Evolutionary conservation across 352 stramenopile species (phyloP).

Genomic region (Globisporangium solare): DNA sequence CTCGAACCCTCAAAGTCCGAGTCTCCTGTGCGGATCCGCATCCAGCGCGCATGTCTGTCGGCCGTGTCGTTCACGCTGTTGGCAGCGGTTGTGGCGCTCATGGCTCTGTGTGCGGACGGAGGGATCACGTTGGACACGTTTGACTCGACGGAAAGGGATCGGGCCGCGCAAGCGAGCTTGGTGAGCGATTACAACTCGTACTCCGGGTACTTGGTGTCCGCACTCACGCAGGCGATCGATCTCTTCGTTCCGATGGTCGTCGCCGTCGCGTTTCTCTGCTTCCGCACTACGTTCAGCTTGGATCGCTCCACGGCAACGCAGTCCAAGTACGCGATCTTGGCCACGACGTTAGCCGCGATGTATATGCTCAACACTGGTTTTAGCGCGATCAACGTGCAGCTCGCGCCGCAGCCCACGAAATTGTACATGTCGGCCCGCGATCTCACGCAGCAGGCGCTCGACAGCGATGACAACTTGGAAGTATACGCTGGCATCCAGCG

Average conservation of each 20-base stretch:
- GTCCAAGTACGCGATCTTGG: conserved; percentile 13
- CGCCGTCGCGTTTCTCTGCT: conserved; percentile 4
- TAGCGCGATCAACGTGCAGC: conserved; percentile 7
- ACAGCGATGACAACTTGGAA: no score
- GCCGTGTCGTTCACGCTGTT: background rate
- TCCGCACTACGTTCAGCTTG: conserved; percentile 1
- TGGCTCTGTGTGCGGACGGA: conserved; percentile 1
- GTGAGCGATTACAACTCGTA: conserved; percentile 9
- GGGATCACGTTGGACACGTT: conserved; percentile 1
- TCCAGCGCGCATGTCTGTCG: background rate
- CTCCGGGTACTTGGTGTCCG: conserved; percentile 6
- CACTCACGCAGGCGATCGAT: conserved; percentile 2
- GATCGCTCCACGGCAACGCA: conserved; percentile 2
- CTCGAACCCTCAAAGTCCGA: no score
- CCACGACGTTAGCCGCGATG: background rate
- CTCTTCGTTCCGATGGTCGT: conserved; percentile 1
- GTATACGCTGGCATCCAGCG: no score
- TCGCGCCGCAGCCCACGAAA: background rate
- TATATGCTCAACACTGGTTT: conserved; percentile 6
- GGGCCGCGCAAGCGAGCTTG: background rate
- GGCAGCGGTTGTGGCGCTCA: background rate
- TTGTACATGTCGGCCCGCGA: no score
- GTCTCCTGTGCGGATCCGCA: conserved; percentile 2
- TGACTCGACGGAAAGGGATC: background rate
- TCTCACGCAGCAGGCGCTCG: no score